A percentile compares a stretch with the other conserved stretches of the same genome.
Evolutionary conservation across 805 yeast genomes (phyloP).

Genomic region (Komagataella phaffii): DNA sequence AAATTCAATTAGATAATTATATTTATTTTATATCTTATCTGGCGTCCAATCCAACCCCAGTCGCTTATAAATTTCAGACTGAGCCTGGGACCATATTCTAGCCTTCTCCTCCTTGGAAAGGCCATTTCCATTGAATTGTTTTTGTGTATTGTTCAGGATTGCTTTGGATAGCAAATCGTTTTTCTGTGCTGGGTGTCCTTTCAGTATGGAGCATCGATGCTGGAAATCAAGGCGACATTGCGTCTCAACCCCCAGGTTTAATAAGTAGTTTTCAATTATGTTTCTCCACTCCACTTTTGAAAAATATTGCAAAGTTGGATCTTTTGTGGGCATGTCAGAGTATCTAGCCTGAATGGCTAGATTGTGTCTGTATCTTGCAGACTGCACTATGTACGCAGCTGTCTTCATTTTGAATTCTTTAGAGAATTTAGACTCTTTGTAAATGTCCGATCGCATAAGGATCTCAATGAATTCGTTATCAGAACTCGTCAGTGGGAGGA

Average conservation of each 20-base stretch:
- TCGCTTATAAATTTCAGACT: slow-evolving; percentile 40
- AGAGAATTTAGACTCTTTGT: slow-evolving; percentile 48
- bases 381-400: slow-evolving; percentile 46
- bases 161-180: slow-evolving; percentile 11
- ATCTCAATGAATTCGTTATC: slow-evolving; percentile 34
- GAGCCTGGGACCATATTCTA: slow-evolving; percentile 51
- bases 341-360: slow-evolving; percentile 12
- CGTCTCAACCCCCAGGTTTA: slow-evolving; percentile 55
- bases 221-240: slow-evolving; percentile 60
- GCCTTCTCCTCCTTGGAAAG: slow-evolving; percentile 45
- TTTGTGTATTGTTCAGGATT: slow-evolving; percentile 1
- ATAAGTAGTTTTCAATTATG: slow-evolving; percentile 53
- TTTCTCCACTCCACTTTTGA: slow-evolving; percentile 50
- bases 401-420: slow-evolving; percentile 38
- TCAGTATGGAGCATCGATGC: slow-evolving; percentile 30
- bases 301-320: slow-evolving; percentile 7
- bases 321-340: slow-evolving; percentile 8
- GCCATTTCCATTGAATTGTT: slow-evolving; percentile 18
- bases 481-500: slow-evolving; percentile 35
- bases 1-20: neutral
- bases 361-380: slow-evolving; percentile 37
- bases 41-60: slow-evolving; percentile 51
- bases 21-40: slow-evolving; percentile 11
- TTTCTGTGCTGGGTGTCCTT: slow-evolving; percentile 20
- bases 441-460: slow-evolving; percentile 47